phyloP scores from a whole-genome alignment of 2,329 filamentous ascomycete genomes.

The Teratosphaeria epicoccoides region DNA sequence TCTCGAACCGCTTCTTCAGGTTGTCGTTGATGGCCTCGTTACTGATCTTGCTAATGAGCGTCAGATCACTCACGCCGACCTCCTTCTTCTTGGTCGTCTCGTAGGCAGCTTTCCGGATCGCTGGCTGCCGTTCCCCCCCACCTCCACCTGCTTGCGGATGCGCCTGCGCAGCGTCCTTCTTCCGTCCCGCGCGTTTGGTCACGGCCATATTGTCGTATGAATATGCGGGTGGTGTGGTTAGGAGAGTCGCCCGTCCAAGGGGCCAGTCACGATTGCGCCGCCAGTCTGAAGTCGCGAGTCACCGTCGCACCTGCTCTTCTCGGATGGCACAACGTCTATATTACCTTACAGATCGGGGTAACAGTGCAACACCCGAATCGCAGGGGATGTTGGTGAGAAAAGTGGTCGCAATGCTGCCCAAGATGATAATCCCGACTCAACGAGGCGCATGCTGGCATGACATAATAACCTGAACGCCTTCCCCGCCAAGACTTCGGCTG shows the following conservation, averaged over 20 bases:
- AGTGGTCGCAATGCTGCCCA: neutral
- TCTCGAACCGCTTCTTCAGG: slow-evolving; percentile 94
- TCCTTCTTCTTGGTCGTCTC: slow-evolving; percentile 98
- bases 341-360: neutral
- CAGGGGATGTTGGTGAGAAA: neutral
- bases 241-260: neutral
- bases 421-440: too few species aligned
- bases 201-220: slow-evolving; percentile 30
- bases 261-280: neutral
- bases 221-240: neutral
- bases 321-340: neutral
- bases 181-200: slow-evolving; percentile 49
- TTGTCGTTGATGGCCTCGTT: slow-evolving; percentile 99
- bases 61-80: slow-evolving; percentile 95
- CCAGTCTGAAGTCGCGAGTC: neutral
- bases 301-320: neutral
- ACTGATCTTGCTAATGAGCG: slow-evolving; percentile 93
- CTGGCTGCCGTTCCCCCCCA: slow-evolving; percentile 44
- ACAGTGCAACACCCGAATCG: neutral
- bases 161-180: slow-evolving; percentile 40
- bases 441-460: too few species aligned
- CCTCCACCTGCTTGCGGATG: slow-evolving; percentile 21
- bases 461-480: neutral
- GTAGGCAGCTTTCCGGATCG: slow-evolving; percentile 91
- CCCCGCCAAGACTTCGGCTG: neutral